Evolutionary conservation across 2,329 filamentous ascomycete species (phyloP), one percentile per base, ranked within the genome.

Genomic region (Penicillium freii): DNA sequence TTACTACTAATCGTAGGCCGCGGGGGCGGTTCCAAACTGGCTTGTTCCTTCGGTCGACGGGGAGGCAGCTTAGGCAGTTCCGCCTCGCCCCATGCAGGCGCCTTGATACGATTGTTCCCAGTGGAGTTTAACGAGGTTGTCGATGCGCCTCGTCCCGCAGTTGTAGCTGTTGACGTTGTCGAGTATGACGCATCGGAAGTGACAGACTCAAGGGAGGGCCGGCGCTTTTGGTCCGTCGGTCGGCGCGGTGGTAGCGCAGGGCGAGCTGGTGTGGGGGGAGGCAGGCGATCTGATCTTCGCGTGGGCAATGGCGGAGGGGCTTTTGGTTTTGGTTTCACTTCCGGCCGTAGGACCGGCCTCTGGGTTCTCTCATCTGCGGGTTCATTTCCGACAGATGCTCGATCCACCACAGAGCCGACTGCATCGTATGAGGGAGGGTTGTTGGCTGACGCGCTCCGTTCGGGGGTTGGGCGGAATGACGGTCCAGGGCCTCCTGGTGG

Each of bases 41-140:
- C 56, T 4, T 57, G 59, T 56, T 74, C 66, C 57, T 69, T 70
- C 52, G 57, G 43, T 45, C 74, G 71, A 64, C 80, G 84, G 1
- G 81, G 78, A 48, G 83, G 83, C 36, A 86, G 72, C 31, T 80
- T 75, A 51, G 84, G 84, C 10, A 86, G 71, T 38, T 79, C 77
- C 15, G 78, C 70, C 48, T 83, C 80, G 58, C 84, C 82, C 72
- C 81, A 87, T 46, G 80, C 79, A 10, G 85, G 84, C 6, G 84
- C 82, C 64, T 80, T 79, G 47, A 82, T 72, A 43, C 75, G 72
- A 56, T 73, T 70, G 25, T 71, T 63, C 38, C 65, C 61, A 54
- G 36, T 54, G 10, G 70, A 63, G 23, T 71, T 64, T 27, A 69
- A 49, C 57, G 68, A 70, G 33, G 69, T 66, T 36, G 66, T 69